Conservation (phyloP, 1,284 basidiomycete species). For the Phlebopus sp. region DNA sequence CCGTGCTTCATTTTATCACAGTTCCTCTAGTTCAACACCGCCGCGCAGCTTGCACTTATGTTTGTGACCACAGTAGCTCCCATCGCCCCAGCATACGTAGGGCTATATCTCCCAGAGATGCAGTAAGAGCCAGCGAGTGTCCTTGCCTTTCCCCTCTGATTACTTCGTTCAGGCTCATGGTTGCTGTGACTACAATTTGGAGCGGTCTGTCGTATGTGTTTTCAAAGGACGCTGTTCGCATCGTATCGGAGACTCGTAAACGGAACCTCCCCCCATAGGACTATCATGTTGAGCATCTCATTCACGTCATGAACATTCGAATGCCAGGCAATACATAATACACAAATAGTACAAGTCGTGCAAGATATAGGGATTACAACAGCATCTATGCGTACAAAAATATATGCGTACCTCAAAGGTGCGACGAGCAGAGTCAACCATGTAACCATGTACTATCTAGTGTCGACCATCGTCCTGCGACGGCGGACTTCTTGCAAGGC, state of each 20-base stretch:
- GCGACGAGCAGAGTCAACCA: constrained; percentile 7
- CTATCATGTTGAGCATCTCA: background rate
- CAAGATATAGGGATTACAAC: constrained; percentile 26
- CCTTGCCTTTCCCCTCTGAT: constrained; percentile 8
- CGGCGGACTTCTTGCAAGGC: constrained; percentile 71
- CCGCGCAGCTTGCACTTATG: constrained; percentile 89
- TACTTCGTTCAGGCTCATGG: constrained; percentile 60
- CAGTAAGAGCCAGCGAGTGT: constrained; percentile 47
- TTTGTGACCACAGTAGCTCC: constrained; percentile 85
- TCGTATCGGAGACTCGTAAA: constrained; percentile 42
- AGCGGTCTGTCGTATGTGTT: constrained; percentile 90
- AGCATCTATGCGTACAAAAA: background rate
- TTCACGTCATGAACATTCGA: background rate
- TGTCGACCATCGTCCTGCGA: constrained; percentile 36
- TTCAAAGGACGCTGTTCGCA: constrained; percentile 64
- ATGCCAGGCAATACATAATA: constrained; percentile 17
- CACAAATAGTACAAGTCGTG: constrained; percentile 23
- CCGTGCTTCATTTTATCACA: background rate
- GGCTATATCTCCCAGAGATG: constrained; percentile 52
- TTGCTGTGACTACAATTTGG: constrained; percentile 88
- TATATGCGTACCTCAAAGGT: background rate
- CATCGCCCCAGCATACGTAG: constrained; percentile 65
- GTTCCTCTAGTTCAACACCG: constrained; percentile 77
- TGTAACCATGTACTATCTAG: constrained; percentile 12
- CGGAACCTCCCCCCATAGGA: constrained; percentile 22